These are phyloP conservation scores for Chlorella ohadii DNA, from an alignment of 139 green algal genomes.

Conservation along the genomic window DNA sequence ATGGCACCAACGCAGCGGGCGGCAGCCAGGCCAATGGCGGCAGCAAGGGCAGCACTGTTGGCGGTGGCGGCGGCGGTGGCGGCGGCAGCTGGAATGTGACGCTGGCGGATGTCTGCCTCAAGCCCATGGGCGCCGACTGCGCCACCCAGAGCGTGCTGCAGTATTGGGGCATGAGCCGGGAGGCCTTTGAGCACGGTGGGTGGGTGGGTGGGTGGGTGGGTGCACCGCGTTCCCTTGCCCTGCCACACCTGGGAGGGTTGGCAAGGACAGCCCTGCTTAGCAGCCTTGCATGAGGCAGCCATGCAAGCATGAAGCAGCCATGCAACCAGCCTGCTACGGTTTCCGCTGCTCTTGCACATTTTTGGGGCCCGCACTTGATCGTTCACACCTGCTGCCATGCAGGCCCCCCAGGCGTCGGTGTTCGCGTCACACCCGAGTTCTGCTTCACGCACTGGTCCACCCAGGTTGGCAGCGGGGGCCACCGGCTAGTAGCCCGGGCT, in stretches of 20 bases:
- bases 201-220: neutral
- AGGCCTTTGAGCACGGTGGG: constrained; percentile 50
- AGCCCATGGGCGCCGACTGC: constrained; percentile 82
- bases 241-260: too few relatives aligned
- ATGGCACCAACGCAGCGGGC: neutral
- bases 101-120: constrained; percentile 86
- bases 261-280: too few relatives aligned
- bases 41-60: neutral
- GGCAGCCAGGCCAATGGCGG: neutral
- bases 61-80: neutral
- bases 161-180: constrained; percentile 88
- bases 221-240: too few relatives aligned
- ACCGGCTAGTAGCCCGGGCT: too few relatives aligned
- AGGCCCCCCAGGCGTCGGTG: constrained; percentile 38
- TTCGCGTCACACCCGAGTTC: constrained; percentile 63
- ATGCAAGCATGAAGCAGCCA: too few relatives aligned
- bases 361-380: too few relatives aligned
- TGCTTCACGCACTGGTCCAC: constrained; percentile 77
- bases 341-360: too few relatives aligned
- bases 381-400: neutral
- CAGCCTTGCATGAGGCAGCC: too few relatives aligned
- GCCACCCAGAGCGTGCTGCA: constrained; percentile 87
- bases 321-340: too few relatives aligned
- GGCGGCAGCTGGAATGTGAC: constrained; percentile 47
- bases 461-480: neutral